Evolutionary conservation across 2,329 filamentous ascomycete genomes (phyloP).

Genomic region (Malbranchea zuffiana): DNA sequence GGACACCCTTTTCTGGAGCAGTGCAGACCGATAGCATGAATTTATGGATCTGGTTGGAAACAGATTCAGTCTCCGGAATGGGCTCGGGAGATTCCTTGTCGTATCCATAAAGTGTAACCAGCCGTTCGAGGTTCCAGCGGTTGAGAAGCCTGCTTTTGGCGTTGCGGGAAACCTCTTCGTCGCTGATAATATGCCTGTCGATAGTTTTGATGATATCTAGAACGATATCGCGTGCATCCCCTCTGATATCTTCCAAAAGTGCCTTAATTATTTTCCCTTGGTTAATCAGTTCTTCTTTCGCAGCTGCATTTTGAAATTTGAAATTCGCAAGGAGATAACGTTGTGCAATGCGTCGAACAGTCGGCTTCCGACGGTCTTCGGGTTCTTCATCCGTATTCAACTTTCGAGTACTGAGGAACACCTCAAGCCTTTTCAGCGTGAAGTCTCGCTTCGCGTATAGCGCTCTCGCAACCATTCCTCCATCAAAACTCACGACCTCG

Average conservation of each 20-base stretch:
- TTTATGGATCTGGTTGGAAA: slow-evolving; percentile 60
- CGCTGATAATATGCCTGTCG: slow-evolving; percentile 60
- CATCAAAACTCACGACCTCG: slow-evolving; percentile 77
- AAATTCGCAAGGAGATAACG: slow-evolving; percentile 70
- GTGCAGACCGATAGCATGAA: slow-evolving; percentile 70
- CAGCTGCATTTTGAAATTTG: slow-evolving; percentile 62
- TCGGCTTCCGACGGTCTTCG: slow-evolving; percentile 60
- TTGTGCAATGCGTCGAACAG: slow-evolving; percentile 71
- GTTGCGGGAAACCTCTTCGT: slow-evolving; percentile 60
- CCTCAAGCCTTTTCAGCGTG: slow-evolving; percentile 67
- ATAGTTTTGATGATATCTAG: slow-evolving; percentile 62
- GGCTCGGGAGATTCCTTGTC: slow-evolving; percentile 38
- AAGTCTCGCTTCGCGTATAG: slow-evolving; percentile 68
- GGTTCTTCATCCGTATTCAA: slow-evolving; percentile 39
- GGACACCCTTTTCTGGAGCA: slow-evolving; percentile 57
- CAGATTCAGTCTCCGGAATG: slow-evolving; percentile 30
- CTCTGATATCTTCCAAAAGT: slow-evolving; percentile 64
- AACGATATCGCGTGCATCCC: slow-evolving; percentile 65
- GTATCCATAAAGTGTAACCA: slow-evolving; percentile 59
- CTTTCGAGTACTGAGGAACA: slow-evolving; percentile 65
- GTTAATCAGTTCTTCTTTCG: slow-evolving; percentile 71
- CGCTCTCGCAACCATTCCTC: slow-evolving; percentile 64
- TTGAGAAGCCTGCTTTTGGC: slow-evolving; percentile 68
- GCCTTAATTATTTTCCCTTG: slow-evolving; percentile 58
- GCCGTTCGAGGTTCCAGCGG: slow-evolving; percentile 58